These are phyloP conservation scores for Xylariomycetidae sp. DNA, from an alignment of 2,329 filamentous ascomycete species.

Conservation along the genomic window DNA sequence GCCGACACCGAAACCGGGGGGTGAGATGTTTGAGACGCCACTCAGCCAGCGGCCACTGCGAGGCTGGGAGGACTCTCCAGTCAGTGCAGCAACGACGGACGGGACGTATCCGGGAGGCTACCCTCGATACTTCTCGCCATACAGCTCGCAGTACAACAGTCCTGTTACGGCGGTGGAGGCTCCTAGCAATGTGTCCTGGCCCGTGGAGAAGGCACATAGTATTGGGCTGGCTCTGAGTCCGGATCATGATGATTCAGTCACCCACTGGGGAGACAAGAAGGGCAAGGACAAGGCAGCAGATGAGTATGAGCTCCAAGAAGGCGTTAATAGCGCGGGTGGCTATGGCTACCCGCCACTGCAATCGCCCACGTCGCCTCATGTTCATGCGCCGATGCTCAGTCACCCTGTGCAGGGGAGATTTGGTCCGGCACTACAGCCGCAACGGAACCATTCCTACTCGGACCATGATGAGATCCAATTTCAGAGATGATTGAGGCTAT, in stretches of 20 bases:
- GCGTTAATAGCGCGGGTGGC: conserved; percentile 30
- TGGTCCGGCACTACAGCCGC: conserved; percentile 8
- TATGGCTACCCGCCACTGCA: conserved; percentile 9
- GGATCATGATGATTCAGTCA: conserved; percentile 24
- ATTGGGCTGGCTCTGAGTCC: conserved; percentile 41
- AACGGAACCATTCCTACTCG: too few relatives aligned
- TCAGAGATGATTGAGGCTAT: neutral
- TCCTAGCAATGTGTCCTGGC: conserved; percentile 28
- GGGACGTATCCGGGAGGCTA: conserved; percentile 25
- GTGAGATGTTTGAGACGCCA: conserved; percentile 45
- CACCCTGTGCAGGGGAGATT: conserved; percentile 42
- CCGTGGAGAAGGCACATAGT: conserved; percentile 19
- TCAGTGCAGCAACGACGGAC: conserved; percentile 35
- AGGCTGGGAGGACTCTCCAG: conserved; percentile 48
- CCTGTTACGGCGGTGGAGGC: conserved; percentile 42
- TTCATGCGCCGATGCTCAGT: conserved; percentile 36
- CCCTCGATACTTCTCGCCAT: conserved; percentile 51
- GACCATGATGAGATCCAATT: neutral
- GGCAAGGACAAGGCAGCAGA: conserved; percentile 35
- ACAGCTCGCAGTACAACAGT: conserved; percentile 53
- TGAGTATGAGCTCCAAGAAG: conserved; percentile 44
- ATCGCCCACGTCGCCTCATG: conserved; percentile 16
- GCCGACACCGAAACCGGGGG: conserved; percentile 28
- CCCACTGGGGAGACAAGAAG: conserved; percentile 30
- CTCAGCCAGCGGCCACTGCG: conserved; percentile 47